These are phyloP conservation scores for Symbiodinium pilosum DNA, from an alignment of 73 alveolate genomes.

Conservation along the genomic window DNA sequence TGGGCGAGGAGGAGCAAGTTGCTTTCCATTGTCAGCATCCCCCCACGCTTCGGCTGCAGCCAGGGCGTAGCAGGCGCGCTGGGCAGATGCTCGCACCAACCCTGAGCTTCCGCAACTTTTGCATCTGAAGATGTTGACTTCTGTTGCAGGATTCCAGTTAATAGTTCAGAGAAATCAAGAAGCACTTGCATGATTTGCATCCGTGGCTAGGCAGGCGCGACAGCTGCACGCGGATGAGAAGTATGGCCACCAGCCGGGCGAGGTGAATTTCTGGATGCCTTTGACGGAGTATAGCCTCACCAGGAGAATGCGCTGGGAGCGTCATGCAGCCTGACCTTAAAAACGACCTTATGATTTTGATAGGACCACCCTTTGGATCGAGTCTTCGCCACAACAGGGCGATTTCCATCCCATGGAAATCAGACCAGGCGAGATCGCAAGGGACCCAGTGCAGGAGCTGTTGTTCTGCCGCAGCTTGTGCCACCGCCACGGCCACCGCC, in stretches of 20 bases:
- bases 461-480: background rate
- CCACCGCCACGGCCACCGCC: no score
- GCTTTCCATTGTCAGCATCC: slow-evolving; percentile 75
- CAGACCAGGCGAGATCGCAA: slow-evolving; percentile 26
- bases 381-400: slow-evolving; percentile 23
- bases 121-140: no score
- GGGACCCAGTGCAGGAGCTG: background rate
- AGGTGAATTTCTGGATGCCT: slow-evolving; percentile 48
- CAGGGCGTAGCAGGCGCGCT: slow-evolving; percentile 48
- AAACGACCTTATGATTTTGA: no score
- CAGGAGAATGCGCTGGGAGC: no score
- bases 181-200: background rate
- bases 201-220: slow-evolving; percentile 26
- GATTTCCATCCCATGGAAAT: slow-evolving; percentile 42
- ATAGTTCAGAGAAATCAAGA: no score
- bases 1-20: slow-evolving; percentile 8
- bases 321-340: background rate
- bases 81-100: no score
- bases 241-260: slow-evolving; percentile 51
- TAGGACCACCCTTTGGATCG: slow-evolving; percentile 71
- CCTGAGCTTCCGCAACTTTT: no score
- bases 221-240: slow-evolving; percentile 41
- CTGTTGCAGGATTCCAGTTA: no score
- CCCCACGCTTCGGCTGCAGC: slow-evolving; percentile 68
- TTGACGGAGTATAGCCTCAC: background rate